Evolutionary conservation across 352 stramenopile species (phyloP), one percentile per base, ranked within the genome.

Genomic region (Globisporangium paddicum): DNA sequence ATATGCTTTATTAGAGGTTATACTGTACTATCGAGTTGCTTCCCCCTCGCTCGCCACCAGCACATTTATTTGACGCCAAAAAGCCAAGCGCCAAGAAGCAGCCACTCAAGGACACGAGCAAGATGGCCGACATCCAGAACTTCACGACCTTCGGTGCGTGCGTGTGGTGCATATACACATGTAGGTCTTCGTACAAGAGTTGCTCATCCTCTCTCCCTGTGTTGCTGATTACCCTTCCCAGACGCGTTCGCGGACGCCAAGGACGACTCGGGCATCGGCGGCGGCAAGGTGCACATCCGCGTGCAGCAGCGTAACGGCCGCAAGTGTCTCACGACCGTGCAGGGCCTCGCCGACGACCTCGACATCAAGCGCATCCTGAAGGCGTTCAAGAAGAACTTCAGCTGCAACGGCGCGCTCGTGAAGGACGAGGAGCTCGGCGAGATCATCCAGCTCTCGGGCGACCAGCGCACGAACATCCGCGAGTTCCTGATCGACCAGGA

Each of bases 321-420:
- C 63, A 99, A 99, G 87, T 99, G 96, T 97, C 96, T 99, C 73
- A 99, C 97, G 52, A 99, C 97, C 7, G 91, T 99, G 26, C 96
- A 98, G 69, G 97, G 97, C 35, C 83, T 99, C 55, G 96, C 96
- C 1, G 92, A 98, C 60, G 97, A 99, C 80, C 82, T 99, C 60
- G 96, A 99, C 71, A 82, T 99, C 52, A 99, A 99, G 85, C 87
- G 96, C 55, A 99, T 99, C 79, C 95, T 98, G 64, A 99, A 99
- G 80, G 97, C 97, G 48, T 99, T 99, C 73, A 99, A 99, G 89
- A 99, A 99, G 86, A 99, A 99, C 79, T 99, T 99, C 72, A 98
- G 89, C 72, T 99, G 98, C 83, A 99, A 99, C 82, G 98, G 98
- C 56, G 96, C 96, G 55, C 96, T 99, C 38, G 95, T 98, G 52